Evolutionary conservation across 208 protist species (phyloP).

Genomic region (Leishmania tarentolae): DNA sequence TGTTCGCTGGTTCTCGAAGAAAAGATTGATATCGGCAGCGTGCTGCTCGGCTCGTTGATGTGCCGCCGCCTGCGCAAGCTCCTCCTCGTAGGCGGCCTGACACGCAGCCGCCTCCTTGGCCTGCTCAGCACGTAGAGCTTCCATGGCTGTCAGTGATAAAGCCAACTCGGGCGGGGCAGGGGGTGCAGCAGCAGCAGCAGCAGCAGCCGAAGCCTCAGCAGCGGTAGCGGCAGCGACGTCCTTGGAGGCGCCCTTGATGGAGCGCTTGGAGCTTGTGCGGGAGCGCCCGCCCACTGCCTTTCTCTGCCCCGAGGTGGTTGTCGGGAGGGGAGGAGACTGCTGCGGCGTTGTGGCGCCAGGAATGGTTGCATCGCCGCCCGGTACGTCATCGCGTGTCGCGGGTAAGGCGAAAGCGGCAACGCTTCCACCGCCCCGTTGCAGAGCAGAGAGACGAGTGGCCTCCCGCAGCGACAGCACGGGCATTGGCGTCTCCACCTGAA

Average conservation of each 20-base stretch:
- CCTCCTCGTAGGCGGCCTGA: conserved; percentile 48
- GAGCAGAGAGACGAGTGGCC: conserved; percentile 18
- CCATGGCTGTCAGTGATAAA: conserved; percentile 23
- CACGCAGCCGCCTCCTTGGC: conserved; percentile 47
- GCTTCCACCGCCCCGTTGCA: neutral
- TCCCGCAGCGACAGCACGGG: conserved; percentile 40
- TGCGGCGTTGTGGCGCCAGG: conserved; percentile 1
- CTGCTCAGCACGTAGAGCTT: conserved; percentile 42
- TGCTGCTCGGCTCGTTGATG: conserved; percentile 40
- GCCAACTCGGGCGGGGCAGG: conserved; percentile 13
- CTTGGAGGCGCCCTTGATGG: neutral
- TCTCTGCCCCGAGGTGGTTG: neutral
- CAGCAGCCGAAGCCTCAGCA: conserved; percentile 1
- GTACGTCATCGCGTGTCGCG: neutral
- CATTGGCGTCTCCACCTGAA: conserved; percentile 52
- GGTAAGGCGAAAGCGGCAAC: neutral
- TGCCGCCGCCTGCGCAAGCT: conserved; percentile 34
- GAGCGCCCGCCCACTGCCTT: neutral
- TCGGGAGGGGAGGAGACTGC: neutral
- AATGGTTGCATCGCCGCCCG: neutral
- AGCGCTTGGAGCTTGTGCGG: neutral
- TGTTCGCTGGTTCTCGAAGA: conserved; percentile 65
- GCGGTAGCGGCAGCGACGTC: conserved; percentile 3
- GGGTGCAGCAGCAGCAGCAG: neutral
- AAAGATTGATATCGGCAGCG: conserved; percentile 65